Base-by-base conservation (phyloP, 1,139 yeast genomes). In the Suhomyces guaymorum region DNA sequence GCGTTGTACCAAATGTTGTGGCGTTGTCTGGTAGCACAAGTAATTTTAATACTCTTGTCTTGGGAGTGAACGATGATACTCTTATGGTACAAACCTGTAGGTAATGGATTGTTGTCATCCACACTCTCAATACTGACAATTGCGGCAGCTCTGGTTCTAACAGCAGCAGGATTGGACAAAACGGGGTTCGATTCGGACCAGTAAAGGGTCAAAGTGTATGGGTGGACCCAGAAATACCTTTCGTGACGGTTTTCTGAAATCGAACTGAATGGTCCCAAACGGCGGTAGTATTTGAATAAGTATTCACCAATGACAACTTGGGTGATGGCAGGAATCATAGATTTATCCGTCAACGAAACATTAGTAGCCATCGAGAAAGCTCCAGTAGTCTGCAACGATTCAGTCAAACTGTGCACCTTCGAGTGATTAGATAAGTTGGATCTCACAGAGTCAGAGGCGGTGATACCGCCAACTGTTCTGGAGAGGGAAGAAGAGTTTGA, bases 211-310 rank as follows among this genome's bases (percentile, higher is more conserved):
- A 88, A 66, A 4, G 95, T 83, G 58, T 89, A 90, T 7, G 98
- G 98, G 61, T 92, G 96, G 26, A 92, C 80, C 97, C 97, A 92
- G 73, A 92, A 92, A 61, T 80, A 92, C 46, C 97, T 74, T 55
- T 85, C 94, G 54, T 92, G 98, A 41, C 97, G 76, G 33, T 76
- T 77, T 38, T 85, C 92, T 0, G 94, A 77, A 28, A 88, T 75
- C 1, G 88, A 78, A 34, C 84, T 77, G 37, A 87, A 71, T 11
- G 88, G 84, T 9, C 94, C 87, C 39, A 85, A 66, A 42, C 80
- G 77, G 35, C 95, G 80, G 58, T 83, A 87, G 57, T 92, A 90
- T 59, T 92, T 92, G 75, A 75, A 83, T 43, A 89, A 67, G 47
- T 81, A 88, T 57, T 90, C 97, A 38, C 98, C 98, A 59, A 90